Evolutionary conservation across 768 basidiomycete genomes (phyloP).

Genomic region (Astraeus odoratus): DNA sequence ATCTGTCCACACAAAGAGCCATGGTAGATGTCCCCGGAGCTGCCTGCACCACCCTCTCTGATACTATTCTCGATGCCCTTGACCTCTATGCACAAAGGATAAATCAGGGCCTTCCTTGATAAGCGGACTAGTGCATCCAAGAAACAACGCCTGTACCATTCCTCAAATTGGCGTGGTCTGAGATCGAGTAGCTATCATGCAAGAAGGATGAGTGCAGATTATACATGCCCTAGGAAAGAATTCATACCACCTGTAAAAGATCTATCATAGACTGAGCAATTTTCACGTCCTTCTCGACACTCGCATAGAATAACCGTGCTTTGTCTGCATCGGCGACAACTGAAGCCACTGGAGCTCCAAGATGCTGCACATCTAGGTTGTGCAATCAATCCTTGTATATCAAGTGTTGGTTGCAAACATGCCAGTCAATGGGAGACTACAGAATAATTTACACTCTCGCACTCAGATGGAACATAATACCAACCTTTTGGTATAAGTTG

Average conservation of each 20-base stretch:
- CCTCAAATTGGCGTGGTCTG: constrained; percentile 14
- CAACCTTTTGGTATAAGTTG: constrained; percentile 6
- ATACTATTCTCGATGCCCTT: constrained; percentile 8
- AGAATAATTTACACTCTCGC: constrained; percentile 1
- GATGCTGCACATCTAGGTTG: constrained; percentile 15
- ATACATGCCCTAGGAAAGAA: background rate
- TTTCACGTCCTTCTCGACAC: constrained; percentile 6
- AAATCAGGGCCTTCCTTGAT: constrained; percentile 22
- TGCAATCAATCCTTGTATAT: constrained; percentile 9
- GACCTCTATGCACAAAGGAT: constrained; percentile 23
- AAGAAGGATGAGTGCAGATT: constrained; percentile 1
- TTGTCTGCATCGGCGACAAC: constrained; percentile 13
- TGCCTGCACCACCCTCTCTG: constrained; percentile 17
- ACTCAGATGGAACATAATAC: background rate
- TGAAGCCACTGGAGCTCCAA: constrained; percentile 19
- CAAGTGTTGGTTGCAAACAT: constrained; percentile 17
- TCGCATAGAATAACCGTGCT: constrained; percentile 14
- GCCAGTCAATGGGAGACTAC: constrained; percentile 12
- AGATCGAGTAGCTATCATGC: constrained; percentile 17
- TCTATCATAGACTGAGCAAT: constrained; percentile 21
- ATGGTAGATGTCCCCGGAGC: constrained; percentile 28
- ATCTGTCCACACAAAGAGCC: constrained; percentile 19
- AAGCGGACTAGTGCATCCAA: constrained; percentile 23
- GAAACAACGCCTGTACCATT: constrained; percentile 23
- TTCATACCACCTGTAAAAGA: constrained; percentile 19